These are phyloP conservation scores for Phytophthora vignae DNA, from an alignment of 352 stramenopile genomes.

Conservation along the genomic window DNA sequence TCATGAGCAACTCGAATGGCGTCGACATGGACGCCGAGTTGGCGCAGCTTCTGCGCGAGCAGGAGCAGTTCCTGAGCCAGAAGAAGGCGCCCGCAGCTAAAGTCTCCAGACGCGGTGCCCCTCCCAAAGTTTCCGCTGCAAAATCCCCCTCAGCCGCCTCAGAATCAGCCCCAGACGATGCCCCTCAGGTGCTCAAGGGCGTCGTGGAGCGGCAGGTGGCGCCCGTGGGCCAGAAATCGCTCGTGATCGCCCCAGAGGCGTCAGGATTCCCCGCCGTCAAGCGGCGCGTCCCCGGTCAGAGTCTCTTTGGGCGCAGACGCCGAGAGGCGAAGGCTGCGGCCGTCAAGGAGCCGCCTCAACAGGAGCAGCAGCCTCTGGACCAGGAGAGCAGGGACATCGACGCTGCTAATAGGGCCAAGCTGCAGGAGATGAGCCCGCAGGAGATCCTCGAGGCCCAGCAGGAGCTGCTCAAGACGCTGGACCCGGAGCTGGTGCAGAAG, in stretches of 20 bases:
- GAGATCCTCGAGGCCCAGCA: conserved; percentile 82
- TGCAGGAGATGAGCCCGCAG: conserved; percentile 68
- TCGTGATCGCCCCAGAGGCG: conserved; percentile 42
- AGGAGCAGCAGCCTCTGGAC: conserved; percentile 18
- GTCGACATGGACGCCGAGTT: conserved; percentile 84
- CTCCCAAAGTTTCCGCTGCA: conserved; percentile 11
- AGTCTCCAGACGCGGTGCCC: conserved; percentile 41
- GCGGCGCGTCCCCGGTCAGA: conserved; percentile 53
- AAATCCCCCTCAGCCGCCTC: conserved; percentile 8
- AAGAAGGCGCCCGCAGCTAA: conserved; percentile 68
- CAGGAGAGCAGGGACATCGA: conserved; percentile 65
- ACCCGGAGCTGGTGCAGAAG: conserved; percentile 73
- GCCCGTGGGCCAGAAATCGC: conserved; percentile 43
- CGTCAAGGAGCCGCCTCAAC: conserved; percentile 5
- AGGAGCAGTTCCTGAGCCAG: conserved; percentile 79
- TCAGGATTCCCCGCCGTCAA: conserved; percentile 71
- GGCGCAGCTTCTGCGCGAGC: conserved; percentile 79
- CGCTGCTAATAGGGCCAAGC: conserved; percentile 55
- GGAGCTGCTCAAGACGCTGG: conserved; percentile 65
- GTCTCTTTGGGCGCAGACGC: conserved; percentile 73
- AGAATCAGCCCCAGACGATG: conserved; percentile 16
- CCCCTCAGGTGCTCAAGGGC: conserved; percentile 54
- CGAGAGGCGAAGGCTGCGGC: conserved; percentile 22
- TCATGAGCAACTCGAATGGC: conserved; percentile 23
- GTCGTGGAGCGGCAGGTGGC: conserved; percentile 76